Evolutionary conservation across 73 alveolate genomes (phyloP).

Genomic region (Symbiodinium pilosum): DNA sequence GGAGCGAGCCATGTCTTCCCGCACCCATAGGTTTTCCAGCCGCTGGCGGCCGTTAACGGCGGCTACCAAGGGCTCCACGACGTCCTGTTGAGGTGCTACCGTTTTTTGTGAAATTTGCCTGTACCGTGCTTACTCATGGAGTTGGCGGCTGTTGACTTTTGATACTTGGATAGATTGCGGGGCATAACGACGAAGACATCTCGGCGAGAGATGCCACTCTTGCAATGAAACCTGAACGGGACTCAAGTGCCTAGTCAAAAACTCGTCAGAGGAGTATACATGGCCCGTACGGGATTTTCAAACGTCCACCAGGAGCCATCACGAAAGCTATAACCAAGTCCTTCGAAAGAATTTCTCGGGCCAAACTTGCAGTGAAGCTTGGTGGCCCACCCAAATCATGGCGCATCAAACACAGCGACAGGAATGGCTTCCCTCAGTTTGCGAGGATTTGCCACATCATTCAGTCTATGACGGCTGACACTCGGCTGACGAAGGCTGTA

Average conservation of each 20-base stretch:
- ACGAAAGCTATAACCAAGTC: too few relatives aligned
- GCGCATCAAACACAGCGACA: background rate
- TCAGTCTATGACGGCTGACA: too few relatives aligned
- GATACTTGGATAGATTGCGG: too few relatives aligned
- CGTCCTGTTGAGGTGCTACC: background rate
- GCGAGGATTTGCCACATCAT: background rate
- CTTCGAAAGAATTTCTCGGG: background rate
- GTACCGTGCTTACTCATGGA: too few relatives aligned
- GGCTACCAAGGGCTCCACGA: background rate
- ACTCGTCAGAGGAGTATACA: too few relatives aligned
- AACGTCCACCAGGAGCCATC: too few relatives aligned
- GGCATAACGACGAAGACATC: too few relatives aligned
- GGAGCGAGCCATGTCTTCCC: conserved; percentile 20
- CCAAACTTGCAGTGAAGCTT: background rate
- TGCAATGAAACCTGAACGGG: background rate
- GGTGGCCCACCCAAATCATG: conserved; percentile 13
- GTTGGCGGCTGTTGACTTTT: too few relatives aligned
- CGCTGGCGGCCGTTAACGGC: background rate
- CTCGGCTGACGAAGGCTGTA: too few relatives aligned
- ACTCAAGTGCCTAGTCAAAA: too few relatives aligned
- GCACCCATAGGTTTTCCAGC: background rate
- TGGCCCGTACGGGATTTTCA: too few relatives aligned
- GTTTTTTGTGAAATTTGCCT: too few relatives aligned
- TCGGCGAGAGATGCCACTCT: background rate
- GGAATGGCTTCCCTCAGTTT: background rate